Percentiles rank a stretch among this genome's conserved stretches.
Conservation (phyloP, 768 basidiomycete species). For the Suillus variegatus region DNA sequence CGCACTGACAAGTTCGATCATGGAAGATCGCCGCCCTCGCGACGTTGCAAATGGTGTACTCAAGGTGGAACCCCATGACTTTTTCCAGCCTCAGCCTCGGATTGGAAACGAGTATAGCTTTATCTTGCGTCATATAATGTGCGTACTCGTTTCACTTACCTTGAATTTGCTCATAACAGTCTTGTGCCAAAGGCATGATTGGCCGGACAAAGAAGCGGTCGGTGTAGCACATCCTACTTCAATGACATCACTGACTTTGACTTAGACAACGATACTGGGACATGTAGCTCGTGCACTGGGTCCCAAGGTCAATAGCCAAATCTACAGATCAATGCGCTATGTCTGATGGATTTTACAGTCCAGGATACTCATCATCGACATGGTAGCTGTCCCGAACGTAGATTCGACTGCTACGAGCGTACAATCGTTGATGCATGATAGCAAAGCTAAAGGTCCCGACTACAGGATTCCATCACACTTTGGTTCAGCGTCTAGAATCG, state of each 20-base stretch:
- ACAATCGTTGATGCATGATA: background rate
- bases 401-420: background rate
- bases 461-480: constrained; percentile 5
- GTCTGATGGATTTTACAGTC: constrained; percentile 2
- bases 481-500: constrained; percentile 3
- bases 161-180: background rate
- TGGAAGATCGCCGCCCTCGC: constrained; percentile 34
- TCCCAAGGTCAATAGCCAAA: background rate
- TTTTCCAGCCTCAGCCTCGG: constrained; percentile 39
- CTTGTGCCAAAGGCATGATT: constrained; percentile 14
- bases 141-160: background rate
- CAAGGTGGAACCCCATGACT: constrained; percentile 40
- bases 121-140: constrained; percentile 10
- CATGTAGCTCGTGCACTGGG: background rate
- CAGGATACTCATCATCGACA: constrained; percentile 7
- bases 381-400: constrained; percentile 1
- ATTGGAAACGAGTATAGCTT: constrained; percentile 2
- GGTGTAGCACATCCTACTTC: background rate
- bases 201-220: constrained; percentile 15
- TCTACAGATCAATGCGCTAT: background rate
- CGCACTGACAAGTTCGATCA: constrained; percentile 5
- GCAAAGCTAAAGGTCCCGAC: background rate
- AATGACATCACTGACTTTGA: background rate
- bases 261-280: background rate
- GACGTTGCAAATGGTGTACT: constrained; percentile 34